Percentiles rank a stretch among this genome's conserved stretches.
Conservation (phyloP, 306 rosid species). For the Abrus pulchellus region DNA sequence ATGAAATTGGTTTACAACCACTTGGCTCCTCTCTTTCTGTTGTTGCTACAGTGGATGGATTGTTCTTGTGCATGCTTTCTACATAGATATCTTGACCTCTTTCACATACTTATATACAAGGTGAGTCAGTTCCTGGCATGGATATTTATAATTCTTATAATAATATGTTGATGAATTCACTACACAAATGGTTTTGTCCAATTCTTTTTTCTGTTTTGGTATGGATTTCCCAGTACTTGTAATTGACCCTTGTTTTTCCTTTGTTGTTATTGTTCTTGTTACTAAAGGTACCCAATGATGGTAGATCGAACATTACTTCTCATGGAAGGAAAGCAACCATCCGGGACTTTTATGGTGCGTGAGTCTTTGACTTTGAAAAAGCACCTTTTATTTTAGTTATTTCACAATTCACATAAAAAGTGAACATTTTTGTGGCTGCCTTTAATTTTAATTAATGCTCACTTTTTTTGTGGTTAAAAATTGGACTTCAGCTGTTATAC, state of each 20-base stretch:
- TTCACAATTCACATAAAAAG: not conserved
- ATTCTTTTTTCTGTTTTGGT: not conserved
- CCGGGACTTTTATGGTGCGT: slow-evolving; percentile 85
- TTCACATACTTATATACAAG: slow-evolving; percentile 85
- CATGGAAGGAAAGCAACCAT: slow-evolving; percentile 93
- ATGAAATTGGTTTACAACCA: slow-evolving; percentile 89
- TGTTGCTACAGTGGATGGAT: slow-evolving; percentile 89
- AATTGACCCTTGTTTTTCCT: not conserved
- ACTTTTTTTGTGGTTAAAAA: slow-evolving; percentile 31
- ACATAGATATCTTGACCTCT: slow-evolving; percentile 75
- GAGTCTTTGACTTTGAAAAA: slow-evolving; percentile 38
- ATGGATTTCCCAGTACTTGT: not conserved
- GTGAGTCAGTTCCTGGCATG: slow-evolving; percentile 59
- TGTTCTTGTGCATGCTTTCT: slow-evolving; percentile 81
- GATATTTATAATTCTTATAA: not conserved
- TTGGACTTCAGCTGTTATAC: slow-evolving; percentile 73
- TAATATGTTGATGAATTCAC: not conserved
- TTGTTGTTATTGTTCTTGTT: not conserved
- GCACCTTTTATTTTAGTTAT: slow-evolving; percentile 15
- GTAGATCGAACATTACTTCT: slow-evolving; percentile 68
- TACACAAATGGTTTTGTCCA: not conserved
- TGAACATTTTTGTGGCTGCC: slow-evolving; percentile 13
- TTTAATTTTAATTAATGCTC: slow-evolving; percentile 36
- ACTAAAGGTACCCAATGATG: slow-evolving; percentile 79
- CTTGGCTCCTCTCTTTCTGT: slow-evolving; percentile 80